Conservation (phyloP, 2,329 filamentous ascomycete genomes). For the Ceratocystis alfenasii region DNA sequence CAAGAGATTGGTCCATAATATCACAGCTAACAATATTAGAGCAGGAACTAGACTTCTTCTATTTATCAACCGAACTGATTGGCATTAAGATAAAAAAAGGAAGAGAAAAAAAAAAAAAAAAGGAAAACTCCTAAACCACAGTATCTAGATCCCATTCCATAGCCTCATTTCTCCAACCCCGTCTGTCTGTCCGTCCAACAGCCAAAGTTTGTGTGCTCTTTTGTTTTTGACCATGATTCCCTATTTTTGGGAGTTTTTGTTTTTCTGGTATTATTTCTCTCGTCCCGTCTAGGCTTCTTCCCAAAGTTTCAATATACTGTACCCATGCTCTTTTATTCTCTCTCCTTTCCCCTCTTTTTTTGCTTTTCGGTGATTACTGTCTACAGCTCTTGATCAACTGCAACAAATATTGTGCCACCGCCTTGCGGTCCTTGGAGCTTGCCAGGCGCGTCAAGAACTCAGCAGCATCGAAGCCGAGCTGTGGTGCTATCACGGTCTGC, state of each 20-base stretch:
- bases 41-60: not conserved
- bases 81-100: not conserved
- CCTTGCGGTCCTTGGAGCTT: slow-evolving; percentile 47
- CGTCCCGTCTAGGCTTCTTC: not conserved
- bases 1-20: no score
- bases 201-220: not conserved
- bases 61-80: not conserved
- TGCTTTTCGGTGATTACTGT: slow-evolving; percentile 24
- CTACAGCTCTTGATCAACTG: slow-evolving; percentile 40
- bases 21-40: no score
- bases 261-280: not conserved
- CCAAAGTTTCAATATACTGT: slow-evolving; percentile 5
- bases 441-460: slow-evolving; percentile 49
- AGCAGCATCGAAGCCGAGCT: slow-evolving; percentile 50
- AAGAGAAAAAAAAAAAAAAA: slow-evolving; percentile 4
- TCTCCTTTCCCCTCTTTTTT: not conserved
- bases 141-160: slow-evolving; percentile 10
- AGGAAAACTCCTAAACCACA: slow-evolving; percentile 12
- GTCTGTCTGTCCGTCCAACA: not conserved
- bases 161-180: not conserved
- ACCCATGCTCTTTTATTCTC: not conserved
- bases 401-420: slow-evolving; percentile 52
- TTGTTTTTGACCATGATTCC: slow-evolving; percentile 4
- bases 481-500: slow-evolving; percentile 50
- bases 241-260: not conserved